Base-by-base conservation (phyloP, 805 yeast species). In the Naumovozyma castellii region DNA sequence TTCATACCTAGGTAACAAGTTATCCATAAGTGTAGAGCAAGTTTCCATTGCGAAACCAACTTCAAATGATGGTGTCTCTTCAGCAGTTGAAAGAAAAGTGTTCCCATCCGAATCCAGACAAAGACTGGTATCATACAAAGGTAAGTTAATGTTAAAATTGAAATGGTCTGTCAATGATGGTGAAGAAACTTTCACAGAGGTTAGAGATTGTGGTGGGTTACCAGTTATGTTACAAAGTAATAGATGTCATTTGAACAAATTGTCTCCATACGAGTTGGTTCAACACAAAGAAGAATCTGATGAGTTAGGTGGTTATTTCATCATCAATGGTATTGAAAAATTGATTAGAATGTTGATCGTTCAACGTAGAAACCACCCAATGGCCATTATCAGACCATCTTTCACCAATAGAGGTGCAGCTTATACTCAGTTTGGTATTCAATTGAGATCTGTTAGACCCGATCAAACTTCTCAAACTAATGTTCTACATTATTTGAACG, bases 401-500 rank as follows among this genome's bases (percentile, higher is more conserved):
- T 92, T 90, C 57, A 81, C 80, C 37, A 87, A 87, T 67, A 81
- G 98, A 73, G 98, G 98, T 56, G 82, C 90, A 5, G 66, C 85
- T 5, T 92, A 92, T 66, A 70, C 95, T 32, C 78, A 79, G 44
- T 92, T 65, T 51, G 98, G 98, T 79, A 78, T 92, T 45, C 97
- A 88, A 68, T 82, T 92, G 45, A 78, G 98, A 67, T 77, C 82
- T 45, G 97, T 87, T 2, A 78, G 98, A 59, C 94, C 95, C 3
- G 98, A 92, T 65, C 97, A 92, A 68, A 84, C 96, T 15, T 88
- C 98, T 16, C 97, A 88, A 66, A 87, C 97, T 4, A 92, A 90
- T 58, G 97, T 88, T n/a, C 71, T 92, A 59, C 98, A 92, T 63
- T 92, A 92, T 61, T 74, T 92, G 56, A 83, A 76, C 53, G 97